Percentiles rank a stretch among this genome's conserved stretches.
These are phyloP conservation scores for Suhomyces choctaworum DNA, from an alignment of 1,139 yeast species.

Conservation along the genomic window DNA sequence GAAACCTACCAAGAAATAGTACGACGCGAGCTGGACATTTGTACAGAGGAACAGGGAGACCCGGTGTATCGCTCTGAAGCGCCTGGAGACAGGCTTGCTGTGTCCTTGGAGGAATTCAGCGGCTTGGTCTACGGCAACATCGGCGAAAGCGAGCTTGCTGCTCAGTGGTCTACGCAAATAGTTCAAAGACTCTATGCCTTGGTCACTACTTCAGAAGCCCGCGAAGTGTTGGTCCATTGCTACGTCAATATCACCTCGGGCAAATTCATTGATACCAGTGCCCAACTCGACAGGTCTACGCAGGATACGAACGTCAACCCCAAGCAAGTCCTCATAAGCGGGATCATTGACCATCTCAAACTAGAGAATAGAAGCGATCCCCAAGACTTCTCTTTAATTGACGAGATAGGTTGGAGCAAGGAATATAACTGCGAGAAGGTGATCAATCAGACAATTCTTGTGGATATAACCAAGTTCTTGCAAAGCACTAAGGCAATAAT, in stretches of 20 bases:
- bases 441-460: slow-evolving; percentile 16
- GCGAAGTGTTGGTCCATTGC: slow-evolving; percentile 62
- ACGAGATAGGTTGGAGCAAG: slow-evolving; percentile 22
- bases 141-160: slow-evolving; percentile 26
- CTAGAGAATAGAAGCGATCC: slow-evolving; percentile 18
- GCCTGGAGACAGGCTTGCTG: neutral
- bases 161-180: slow-evolving; percentile 35
- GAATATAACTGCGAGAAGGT: slow-evolving; percentile 12
- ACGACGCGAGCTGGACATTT: neutral
- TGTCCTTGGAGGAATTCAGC: slow-evolving; percentile 1
- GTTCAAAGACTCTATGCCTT: slow-evolving; percentile 38
- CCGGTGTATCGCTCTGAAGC: neutral
- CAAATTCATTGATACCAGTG: slow-evolving; percentile 21
- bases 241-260: slow-evolving; percentile 37
- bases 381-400: slow-evolving; percentile 25
- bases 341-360: slow-evolving; percentile 57
- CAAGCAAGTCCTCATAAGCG: slow-evolving; percentile 51
- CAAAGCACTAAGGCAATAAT: slow-evolving; percentile 19
- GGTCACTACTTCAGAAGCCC: slow-evolving; percentile 49
- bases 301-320: neutral
- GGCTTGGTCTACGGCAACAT: slow-evolving; percentile 14
- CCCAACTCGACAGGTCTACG: neutral
- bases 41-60: slow-evolving; percentile 2
- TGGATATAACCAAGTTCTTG: slow-evolving; percentile 28
- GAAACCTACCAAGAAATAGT: slow-evolving; percentile 2